Percentiles rank a stretch among this genome's conserved stretches.
These are phyloP conservation scores for Ceratobasidium papillatum DNA, from an alignment of 1,284 basidiomycete species.

Conservation along the genomic window DNA sequence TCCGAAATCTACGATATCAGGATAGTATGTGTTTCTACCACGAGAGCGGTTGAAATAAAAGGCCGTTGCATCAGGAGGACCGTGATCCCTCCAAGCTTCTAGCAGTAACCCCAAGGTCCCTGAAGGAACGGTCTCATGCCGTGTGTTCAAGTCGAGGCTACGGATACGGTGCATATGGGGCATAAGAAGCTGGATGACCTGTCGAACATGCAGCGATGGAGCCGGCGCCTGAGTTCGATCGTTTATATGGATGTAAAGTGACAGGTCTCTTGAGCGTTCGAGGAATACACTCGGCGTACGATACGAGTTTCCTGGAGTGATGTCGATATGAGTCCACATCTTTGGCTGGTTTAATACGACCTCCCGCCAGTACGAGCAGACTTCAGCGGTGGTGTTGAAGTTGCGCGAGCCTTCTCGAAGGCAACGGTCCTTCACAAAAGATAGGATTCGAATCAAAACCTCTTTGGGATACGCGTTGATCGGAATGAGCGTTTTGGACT, in stretches of 20 bases:
- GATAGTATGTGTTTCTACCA: background rate
- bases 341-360: background rate
- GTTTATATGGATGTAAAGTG: background rate
- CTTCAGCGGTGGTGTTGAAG: background rate
- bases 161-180: background rate
- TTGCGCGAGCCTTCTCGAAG: too few relatives aligned
- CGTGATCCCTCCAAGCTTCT: background rate
- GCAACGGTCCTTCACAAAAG: background rate
- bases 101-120: too few relatives aligned
- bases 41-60: background rate
- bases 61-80: background rate
- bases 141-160: background rate
- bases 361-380: background rate
- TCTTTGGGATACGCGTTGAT: background rate
- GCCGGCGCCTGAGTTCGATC: background rate
- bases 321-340: background rate
- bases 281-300: background rate
- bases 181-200: background rate
- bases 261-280: background rate
- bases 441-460: background rate
- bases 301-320: background rate
- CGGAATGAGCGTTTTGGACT: background rate
- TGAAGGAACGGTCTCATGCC: too few relatives aligned
- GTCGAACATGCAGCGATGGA: too few relatives aligned
- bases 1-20: background rate